A percentile compares a stretch with the other conserved stretches of the same genome.
phyloP scores from a whole-genome alignment of 2,329 filamentous ascomycete genomes.

The Diaporthe sp. region DNA sequence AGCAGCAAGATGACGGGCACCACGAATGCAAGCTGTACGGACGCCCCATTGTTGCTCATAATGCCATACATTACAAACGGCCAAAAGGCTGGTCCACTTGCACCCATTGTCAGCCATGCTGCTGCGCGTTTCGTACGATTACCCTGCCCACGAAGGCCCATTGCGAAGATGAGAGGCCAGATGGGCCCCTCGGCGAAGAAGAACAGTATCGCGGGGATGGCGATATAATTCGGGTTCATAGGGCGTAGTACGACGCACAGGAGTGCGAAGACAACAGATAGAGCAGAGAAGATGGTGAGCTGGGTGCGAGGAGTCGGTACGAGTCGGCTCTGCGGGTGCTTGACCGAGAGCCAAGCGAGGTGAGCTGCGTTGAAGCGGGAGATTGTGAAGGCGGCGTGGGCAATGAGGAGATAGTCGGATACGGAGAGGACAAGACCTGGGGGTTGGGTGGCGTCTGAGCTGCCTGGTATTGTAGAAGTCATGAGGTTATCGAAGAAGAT shows the following conservation, averaged over 20 bases:
- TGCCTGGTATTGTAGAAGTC: slow-evolving; percentile 51
- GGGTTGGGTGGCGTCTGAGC: slow-evolving; percentile 47
- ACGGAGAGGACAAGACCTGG: slow-evolving; percentile 65
- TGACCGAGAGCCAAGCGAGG: slow-evolving; percentile 70
- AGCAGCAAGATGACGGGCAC: slow-evolving; percentile 69
- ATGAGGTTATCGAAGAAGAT: slow-evolving; percentile 71
- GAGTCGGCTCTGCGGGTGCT: slow-evolving; percentile 54
- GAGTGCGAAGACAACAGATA: slow-evolving; percentile 70
- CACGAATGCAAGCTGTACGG: slow-evolving; percentile 73
- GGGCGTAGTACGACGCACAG: slow-evolving; percentile 61
- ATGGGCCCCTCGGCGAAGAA: slow-evolving; percentile 87
- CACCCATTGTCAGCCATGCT: slow-evolving; percentile 82
- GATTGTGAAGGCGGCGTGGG: slow-evolving; percentile 78
- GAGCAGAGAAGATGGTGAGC: slow-evolving; percentile 70
- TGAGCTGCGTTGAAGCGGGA: slow-evolving; percentile 78
- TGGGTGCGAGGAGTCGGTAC: slow-evolving; percentile 78
- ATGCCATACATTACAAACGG: slow-evolving; percentile 81
- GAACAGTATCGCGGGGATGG: slow-evolving; percentile 75
- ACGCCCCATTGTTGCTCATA: slow-evolving; percentile 49
- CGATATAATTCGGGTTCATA: slow-evolving; percentile 61
- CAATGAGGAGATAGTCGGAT: slow-evolving; percentile 78
- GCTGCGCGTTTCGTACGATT: slow-evolving; percentile 84
- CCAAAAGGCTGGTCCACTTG: slow-evolving; percentile 79
- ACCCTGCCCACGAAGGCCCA: slow-evolving; percentile 84
- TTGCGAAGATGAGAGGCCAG: slow-evolving; percentile 85